Conservation (phyloP, 2,329 filamentous ascomycete species). For the Ophiostoma perfectum region DNA sequence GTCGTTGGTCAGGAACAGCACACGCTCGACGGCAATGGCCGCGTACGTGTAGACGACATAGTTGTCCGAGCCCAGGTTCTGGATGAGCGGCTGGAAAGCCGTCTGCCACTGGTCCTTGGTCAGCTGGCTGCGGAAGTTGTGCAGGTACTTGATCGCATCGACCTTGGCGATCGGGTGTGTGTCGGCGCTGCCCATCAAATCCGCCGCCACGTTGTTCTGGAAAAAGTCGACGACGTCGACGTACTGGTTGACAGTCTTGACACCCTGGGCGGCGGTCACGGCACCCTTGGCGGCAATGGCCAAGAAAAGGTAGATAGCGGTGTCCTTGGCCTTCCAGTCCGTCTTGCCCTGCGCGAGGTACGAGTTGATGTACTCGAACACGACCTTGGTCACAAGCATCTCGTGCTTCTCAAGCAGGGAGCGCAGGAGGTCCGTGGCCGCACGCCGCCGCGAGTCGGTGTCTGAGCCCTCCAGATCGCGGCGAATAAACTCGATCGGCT, state of each 20-base stretch:
- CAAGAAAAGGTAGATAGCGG: slow-evolving; percentile 92
- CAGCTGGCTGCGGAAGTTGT: slow-evolving; percentile 92
- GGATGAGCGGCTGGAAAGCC: slow-evolving; percentile 82
- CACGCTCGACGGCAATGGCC: slow-evolving; percentile 90
- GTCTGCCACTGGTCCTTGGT: slow-evolving; percentile 87
- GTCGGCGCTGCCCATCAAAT: slow-evolving; percentile 65
- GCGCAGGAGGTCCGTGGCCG: slow-evolving; percentile 89
- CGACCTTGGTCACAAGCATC: slow-evolving; percentile 75
- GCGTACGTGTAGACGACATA: slow-evolving; percentile 98
- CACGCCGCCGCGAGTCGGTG: slow-evolving; percentile 83
- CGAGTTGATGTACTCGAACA: slow-evolving; percentile 78
- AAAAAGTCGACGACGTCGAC: slow-evolving; percentile 94
- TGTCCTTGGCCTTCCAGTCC: slow-evolving; percentile 97
- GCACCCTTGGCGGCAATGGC: slow-evolving; percentile 89
- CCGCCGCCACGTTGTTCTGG: slow-evolving; percentile 83
- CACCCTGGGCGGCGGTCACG: slow-evolving; percentile 80
- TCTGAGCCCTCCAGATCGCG: slow-evolving; percentile 94
- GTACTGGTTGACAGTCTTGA: slow-evolving; percentile 80
- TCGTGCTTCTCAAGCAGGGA: slow-evolving; percentile 88
- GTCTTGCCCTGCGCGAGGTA: slow-evolving; percentile 74
- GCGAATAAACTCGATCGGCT: slow-evolving; percentile 96
- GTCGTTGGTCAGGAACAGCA: slow-evolving; percentile 75
- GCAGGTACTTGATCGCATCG: slow-evolving; percentile 96
- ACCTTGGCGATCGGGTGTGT: slow-evolving; percentile 87
- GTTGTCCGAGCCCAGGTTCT: slow-evolving; percentile 81